Conservation (phyloP, 768 basidiomycete genomes). For the Lactifluus rugatus region DNA sequence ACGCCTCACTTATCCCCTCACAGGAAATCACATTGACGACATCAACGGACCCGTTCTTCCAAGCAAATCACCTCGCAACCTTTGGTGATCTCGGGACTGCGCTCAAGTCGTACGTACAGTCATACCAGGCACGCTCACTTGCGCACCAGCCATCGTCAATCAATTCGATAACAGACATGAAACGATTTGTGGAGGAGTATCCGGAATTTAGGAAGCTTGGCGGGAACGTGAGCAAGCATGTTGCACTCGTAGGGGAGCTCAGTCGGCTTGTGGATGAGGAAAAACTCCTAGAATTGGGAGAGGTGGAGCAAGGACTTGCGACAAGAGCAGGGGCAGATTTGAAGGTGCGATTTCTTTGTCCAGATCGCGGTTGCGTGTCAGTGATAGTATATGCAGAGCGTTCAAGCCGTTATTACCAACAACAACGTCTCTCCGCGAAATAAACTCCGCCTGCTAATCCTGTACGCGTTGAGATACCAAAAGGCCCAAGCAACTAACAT, state of each 20-base stretch:
- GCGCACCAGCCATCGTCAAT: slow-evolving; percentile 70
- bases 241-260: slow-evolving; percentile 91
- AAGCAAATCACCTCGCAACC: slow-evolving; percentile 80
- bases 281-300: slow-evolving; percentile 80
- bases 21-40: slow-evolving; percentile 93
- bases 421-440: slow-evolving; percentile 59
- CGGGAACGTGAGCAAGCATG: slow-evolving; percentile 98
- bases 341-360: slow-evolving; percentile 41
- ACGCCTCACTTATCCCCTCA: slow-evolving; percentile 5
- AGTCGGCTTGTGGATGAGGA: slow-evolving; percentile 82
- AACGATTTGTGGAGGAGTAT: slow-evolving; percentile 94
- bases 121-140: slow-evolving; percentile 79
- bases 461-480: slow-evolving; percentile 93
- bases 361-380: background rate
- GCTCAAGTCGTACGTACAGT: slow-evolving; percentile 86
- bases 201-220: slow-evolving; percentile 95
- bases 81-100: slow-evolving; percentile 94
- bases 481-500: slow-evolving; percentile 80
- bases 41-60: slow-evolving; percentile 88
- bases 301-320: slow-evolving; percentile 93
- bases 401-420: slow-evolving; percentile 70
- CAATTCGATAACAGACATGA: slow-evolving; percentile 95
- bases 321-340: slow-evolving; percentile 86
- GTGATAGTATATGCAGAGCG: slow-evolving; percentile 41
- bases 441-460: slow-evolving; percentile 83